Percentiles rank a stretch among this genome's conserved stretches.
phyloP scores from a whole-genome alignment of 177 flowering plant genomes.

The Telopea speciosissima region DNA sequence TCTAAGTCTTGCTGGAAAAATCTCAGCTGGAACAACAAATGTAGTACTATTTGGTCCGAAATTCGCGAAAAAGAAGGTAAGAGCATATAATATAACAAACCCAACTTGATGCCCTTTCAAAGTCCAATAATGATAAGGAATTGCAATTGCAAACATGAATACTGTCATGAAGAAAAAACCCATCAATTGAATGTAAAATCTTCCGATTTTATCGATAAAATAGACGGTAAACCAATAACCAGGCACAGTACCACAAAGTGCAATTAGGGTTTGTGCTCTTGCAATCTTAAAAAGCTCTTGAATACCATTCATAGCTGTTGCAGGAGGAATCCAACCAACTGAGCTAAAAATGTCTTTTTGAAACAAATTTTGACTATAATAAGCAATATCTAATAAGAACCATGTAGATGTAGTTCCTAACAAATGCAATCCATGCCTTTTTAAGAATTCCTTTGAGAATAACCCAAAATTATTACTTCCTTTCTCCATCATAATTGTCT shows the following conservation, averaged over 20 bases:
- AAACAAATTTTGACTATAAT: too few species aligned
- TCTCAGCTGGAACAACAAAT: too few species aligned
- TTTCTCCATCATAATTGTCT: background rate
- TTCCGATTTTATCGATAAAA: conserved; percentile 22
- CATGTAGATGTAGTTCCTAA: conserved; percentile 24
- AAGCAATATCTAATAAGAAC: conserved; percentile 7
- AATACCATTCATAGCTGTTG: conserved; percentile 16
- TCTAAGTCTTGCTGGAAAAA: too few species aligned
- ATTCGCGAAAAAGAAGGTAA: too few species aligned
- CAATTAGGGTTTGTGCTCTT: conserved; percentile 18
- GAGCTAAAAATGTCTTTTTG: conserved; percentile 7
- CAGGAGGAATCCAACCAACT: conserved; percentile 11
- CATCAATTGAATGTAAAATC: conserved; percentile 11
- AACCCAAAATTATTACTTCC: conserved; percentile 4
- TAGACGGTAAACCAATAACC: conserved; percentile 31
- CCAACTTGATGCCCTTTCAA: background rate
- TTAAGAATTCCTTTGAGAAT: conserved; percentile 17
- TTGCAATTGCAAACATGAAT: conserved; percentile 20
- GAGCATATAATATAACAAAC: too few species aligned
- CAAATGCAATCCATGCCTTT: conserved; percentile 19
- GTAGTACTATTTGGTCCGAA: too few species aligned
- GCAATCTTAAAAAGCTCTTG: conserved; percentile 20
- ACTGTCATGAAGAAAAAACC: conserved; percentile 21
- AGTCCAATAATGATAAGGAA: conserved; percentile 6
- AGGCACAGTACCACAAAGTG: conserved; percentile 23